These are phyloP conservation scores for Penicillium taxi DNA, from an alignment of 495 filamentous ascomycete genomes.

Conservation along the genomic window DNA sequence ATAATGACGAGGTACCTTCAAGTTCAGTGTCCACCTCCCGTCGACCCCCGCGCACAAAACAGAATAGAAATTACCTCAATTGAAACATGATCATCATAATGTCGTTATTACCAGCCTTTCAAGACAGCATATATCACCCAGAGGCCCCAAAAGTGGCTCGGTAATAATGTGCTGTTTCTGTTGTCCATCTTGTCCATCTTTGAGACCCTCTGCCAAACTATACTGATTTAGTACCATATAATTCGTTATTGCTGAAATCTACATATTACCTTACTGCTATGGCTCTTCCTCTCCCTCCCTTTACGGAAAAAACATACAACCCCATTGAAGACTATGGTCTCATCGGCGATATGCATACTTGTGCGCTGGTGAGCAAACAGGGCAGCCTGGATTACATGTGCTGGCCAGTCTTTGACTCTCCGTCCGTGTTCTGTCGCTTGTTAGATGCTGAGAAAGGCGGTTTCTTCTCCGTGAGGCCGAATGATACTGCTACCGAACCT, in stretches of 20 bases:
- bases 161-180: too few relatives aligned
- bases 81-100: conserved; percentile 22
- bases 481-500: conserved; percentile 36
- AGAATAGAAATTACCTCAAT: conserved; percentile 24
- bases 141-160: too few relatives aligned
- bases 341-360: conserved; percentile 72
- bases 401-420: conserved; percentile 65
- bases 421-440: conserved; percentile 57
- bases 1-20: conserved; percentile 9
- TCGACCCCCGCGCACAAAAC: too few relatives aligned
- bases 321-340: conserved; percentile 70
- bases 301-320: conserved; percentile 40
- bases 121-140: conserved; percentile 4
- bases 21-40: neutral
- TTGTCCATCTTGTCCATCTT: neutral
- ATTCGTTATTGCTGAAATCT: too few relatives aligned
- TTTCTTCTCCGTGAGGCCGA: conserved; percentile 52
- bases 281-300: conserved; percentile 1
- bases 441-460: conserved; percentile 66
- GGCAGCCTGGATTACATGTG: conserved; percentile 71
- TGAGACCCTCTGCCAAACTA: neutral
- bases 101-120: conserved; percentile 16
- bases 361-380: conserved; percentile 61
- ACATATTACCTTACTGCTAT: too few relatives aligned
- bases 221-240: too few relatives aligned